These are phyloP conservation scores for Parietichytrium sp. DNA, from an alignment of 108 stramenopile species.

Conservation along the genomic window DNA sequence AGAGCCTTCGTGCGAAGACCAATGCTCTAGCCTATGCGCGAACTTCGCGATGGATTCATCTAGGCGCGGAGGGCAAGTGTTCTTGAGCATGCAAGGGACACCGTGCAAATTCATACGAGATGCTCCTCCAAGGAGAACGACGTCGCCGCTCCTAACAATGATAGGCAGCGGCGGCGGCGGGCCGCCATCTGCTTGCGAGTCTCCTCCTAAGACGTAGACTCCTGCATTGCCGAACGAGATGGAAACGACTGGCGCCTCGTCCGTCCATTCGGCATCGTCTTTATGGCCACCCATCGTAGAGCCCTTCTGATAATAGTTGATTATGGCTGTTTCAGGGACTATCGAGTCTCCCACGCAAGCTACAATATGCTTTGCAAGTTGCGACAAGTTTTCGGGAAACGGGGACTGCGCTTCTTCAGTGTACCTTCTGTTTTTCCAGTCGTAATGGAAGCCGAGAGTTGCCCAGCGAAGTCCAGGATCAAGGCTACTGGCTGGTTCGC, in stretches of 20 bases:
- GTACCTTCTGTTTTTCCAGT: slow-evolving; percentile 44
- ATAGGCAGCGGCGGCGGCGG: slow-evolving; percentile 35
- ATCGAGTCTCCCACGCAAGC: neutral
- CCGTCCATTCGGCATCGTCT: slow-evolving; percentile 44
- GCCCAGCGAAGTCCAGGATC: slow-evolving; percentile 19
- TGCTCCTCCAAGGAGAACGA: slow-evolving; percentile 39
- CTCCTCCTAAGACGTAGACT: slow-evolving; percentile 44
- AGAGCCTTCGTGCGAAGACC: too few relatives aligned
- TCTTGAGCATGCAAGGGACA: slow-evolving; percentile 31
- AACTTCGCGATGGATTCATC: too few relatives aligned
- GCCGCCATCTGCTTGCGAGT: neutral
- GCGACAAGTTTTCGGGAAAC: slow-evolving; percentile 26
- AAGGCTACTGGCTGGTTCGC: neutral
- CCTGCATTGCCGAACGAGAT: slow-evolving; percentile 40
- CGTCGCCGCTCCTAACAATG: slow-evolving; percentile 44
- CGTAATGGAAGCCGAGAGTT: slow-evolving; percentile 40
- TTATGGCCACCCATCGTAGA: slow-evolving; percentile 48
- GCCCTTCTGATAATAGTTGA: slow-evolving; percentile 47
- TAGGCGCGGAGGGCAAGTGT: neutral
- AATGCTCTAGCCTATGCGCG: too few relatives aligned
- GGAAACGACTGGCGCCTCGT: slow-evolving; percentile 44
- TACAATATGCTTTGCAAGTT: neutral
- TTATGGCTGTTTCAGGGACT: slow-evolving; percentile 48
- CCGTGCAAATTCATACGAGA: slow-evolving; percentile 45
- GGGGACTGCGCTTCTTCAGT: neutral